phyloP scores from a whole-genome alignment of 1,139 yeast species.

The Sugiyamaella grinbergsii region DNA sequence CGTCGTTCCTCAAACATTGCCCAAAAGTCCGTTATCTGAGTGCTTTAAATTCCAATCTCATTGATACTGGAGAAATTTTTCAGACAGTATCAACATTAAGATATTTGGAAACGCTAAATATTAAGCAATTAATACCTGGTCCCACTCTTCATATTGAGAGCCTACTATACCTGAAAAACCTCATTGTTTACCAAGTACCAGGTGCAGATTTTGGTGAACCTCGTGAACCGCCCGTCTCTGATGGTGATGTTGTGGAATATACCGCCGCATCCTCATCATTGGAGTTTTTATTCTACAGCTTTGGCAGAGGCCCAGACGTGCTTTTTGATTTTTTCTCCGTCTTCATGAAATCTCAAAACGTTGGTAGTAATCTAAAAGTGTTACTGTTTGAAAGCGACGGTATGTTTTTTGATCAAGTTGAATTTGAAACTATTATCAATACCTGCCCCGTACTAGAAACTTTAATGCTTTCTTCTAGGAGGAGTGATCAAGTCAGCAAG shows the following conservation, averaged over 20 bases:
- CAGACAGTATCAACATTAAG: background rate
- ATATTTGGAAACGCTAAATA: conserved; percentile 1
- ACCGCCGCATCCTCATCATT: background rate
- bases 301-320: conserved; percentile 2
- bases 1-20: conserved; percentile 1
- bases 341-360: conserved; percentile 1
- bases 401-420: background rate
- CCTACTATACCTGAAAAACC: background rate
- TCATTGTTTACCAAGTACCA: conserved; percentile 2
- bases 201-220: background rate
- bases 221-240: background rate
- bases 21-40: background rate
- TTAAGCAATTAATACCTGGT: background rate
- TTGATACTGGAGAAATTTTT: background rate
- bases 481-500: conserved; percentile 1
- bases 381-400: conserved; percentile 1
- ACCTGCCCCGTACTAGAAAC: conserved; percentile 4
- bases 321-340: background rate
- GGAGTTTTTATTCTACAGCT: conserved; percentile 2
- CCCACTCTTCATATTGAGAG: background rate
- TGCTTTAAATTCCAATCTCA: conserved; percentile 2
- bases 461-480: conserved; percentile 3
- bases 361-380: conserved; percentile 1
- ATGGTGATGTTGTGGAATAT: background rate
- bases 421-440: background rate